Base-by-base conservation (phyloP, 495 filamentous ascomycete genomes). In the Diplogelasinospora grovesii region DNA sequence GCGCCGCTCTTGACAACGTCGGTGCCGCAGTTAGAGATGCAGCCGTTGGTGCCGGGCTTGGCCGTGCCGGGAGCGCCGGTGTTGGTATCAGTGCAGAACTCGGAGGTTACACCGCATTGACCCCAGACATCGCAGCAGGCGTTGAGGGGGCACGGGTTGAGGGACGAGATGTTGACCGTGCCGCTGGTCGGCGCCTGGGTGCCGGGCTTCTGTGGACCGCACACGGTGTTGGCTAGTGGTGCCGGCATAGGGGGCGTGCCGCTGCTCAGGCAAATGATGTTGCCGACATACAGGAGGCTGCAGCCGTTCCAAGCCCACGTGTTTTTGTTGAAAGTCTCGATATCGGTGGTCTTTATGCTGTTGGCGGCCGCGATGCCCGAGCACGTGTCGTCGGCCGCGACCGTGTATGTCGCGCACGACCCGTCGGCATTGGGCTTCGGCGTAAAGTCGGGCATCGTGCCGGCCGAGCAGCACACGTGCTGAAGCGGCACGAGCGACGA, bases 271-370 rank as follows among this genome's bases (percentile, higher is more conserved):
- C 75, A 77, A 13, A 79, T 74, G 8, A 35, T 34, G 7, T 42
- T 30, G 4, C 41, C 47, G 0, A 21, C 16, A 26, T 47, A 28
- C 1, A 77, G 43, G 8, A 26, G 20, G 7, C 43, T 37, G 48
- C 74, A 78, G 27, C 66, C 69, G 13, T 33, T 48, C 69, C 70
- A 77, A 22, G 59, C 72, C 70, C 71, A 77, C 9, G 68, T 73
- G 2, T 62, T 45, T 16, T 58, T 59, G 56, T 76, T 76, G 37
- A 44, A 66, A 0, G 15, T 26, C 5, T 67, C 57, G 6, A 76
- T 42, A 0, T 68, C 41, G 5, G 39, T 52, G 7, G 40, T 39
- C 5, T 61, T 60, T 3, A 76, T 14, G n/a, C 48, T 40, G 45
- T 59, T 31, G 3, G 41, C 41, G 2, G 49, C 55, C 6, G 46